A percentile compares a stretch with the other conserved stretches of the same genome.
Conservation (phyloP, 208 protist genomes). For the Wallacemonas sp. region DNA sequence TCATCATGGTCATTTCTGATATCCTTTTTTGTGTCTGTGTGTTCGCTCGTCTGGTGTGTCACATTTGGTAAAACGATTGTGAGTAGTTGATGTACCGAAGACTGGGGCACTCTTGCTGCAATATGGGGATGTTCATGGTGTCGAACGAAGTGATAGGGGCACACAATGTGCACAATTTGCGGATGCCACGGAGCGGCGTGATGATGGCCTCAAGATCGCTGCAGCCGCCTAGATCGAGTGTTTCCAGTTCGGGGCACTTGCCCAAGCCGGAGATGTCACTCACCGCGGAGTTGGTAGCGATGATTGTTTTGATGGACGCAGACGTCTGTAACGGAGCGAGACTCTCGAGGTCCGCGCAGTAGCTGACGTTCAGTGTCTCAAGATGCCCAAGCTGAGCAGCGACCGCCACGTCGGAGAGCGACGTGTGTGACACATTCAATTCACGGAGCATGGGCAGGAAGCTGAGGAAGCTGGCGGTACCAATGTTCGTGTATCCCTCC, state of each 20-base stretch:
- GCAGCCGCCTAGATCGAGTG: slow-evolving; percentile 1
- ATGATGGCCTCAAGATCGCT: not conserved
- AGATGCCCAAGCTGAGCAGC: not conserved
- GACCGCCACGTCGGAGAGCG: not conserved
- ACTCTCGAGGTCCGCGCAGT: not conserved
- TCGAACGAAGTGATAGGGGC: not conserved
- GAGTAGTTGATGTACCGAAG: slow-evolving; percentile 3
- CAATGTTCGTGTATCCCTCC: not conserved
- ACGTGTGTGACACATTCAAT: not conserved
- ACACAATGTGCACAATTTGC: slow-evolving; percentile 8
- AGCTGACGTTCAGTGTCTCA: not conserved
- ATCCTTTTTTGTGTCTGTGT: too few relatives aligned
- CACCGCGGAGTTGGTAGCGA: not conserved
- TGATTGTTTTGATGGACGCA: not conserved
- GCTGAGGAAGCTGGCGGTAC: not conserved
- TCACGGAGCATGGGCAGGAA: slow-evolving; percentile 1
- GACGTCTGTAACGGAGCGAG: not conserved
- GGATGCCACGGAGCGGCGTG: not conserved
- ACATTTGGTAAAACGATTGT: too few relatives aligned
- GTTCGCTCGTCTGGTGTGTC: too few relatives aligned
- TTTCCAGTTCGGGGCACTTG: slow-evolving; percentile 6
- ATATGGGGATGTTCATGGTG: not conserved
- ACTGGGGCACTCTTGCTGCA: not conserved
- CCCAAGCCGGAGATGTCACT: slow-evolving; percentile 2
- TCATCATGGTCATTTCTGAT: too few relatives aligned